phyloP scores from a whole-genome alignment of 2,329 filamentous ascomycete genomes.

The Xylariales sp. region DNA sequence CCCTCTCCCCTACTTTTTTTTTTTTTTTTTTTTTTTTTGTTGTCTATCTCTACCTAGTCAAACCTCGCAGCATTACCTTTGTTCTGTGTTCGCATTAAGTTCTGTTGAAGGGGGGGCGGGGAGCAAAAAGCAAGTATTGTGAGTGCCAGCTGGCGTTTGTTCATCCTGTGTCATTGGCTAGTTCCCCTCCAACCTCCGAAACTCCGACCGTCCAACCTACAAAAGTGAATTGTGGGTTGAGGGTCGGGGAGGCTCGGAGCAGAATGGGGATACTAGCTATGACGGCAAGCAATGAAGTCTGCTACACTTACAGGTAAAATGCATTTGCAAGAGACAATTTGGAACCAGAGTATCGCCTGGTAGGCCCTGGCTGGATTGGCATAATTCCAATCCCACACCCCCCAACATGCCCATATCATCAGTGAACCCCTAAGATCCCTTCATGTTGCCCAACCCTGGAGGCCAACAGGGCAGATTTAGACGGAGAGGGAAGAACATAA shows the following conservation, averaged over 20 bases:
- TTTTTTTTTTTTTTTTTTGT: constrained; percentile 27
- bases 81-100: constrained; percentile 39
- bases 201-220: constrained; percentile 31
- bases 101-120: constrained; percentile 33
- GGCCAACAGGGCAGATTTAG: constrained; percentile 28
- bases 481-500: constrained; percentile 24
- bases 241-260: constrained; percentile 29
- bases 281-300: constrained; percentile 32
- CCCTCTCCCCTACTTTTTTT: constrained; percentile 24
- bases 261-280: constrained; percentile 21
- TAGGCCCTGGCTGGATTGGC: constrained; percentile 24
- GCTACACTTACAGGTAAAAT: constrained; percentile 39
- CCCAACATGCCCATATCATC: constrained; percentile 32
- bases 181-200: constrained; percentile 32
- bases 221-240: constrained; percentile 43
- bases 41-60: constrained; percentile 26
- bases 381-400: constrained; percentile 12
- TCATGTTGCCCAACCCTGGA: constrained; percentile 32
- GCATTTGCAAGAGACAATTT: constrained; percentile 25
- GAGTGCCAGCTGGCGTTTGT: constrained; percentile 45
- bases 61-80: constrained; percentile 38
- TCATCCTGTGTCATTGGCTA: constrained; percentile 42
- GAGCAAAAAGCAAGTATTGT: constrained; percentile 39
- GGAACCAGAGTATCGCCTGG: constrained; percentile 31
- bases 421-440: constrained; percentile 33